These are phyloP conservation scores for Scleromitrula shiraiana DNA, from an alignment of 2,329 filamentous ascomycete genomes.

Conservation along the genomic window DNA sequence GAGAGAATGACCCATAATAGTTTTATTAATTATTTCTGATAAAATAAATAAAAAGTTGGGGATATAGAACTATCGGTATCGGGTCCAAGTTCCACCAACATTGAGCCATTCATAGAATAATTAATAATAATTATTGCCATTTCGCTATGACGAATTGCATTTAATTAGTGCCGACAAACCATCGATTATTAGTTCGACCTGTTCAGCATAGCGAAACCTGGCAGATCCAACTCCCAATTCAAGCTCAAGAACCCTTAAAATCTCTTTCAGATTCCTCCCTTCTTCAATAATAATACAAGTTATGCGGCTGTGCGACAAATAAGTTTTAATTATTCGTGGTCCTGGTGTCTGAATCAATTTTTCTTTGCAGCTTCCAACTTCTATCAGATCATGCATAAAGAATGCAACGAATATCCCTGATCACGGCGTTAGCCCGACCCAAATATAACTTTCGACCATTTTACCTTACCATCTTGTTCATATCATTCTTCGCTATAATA, in stretches of 20 bases:
- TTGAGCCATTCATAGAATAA: too few relatives aligned
- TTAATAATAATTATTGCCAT: too few relatives aligned
- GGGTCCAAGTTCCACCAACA: too few relatives aligned
- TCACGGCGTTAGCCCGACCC: slow-evolving; percentile 14
- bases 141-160: neutral
- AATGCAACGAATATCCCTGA: slow-evolving; percentile 20
- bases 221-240: too few relatives aligned
- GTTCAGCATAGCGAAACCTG: too few relatives aligned
- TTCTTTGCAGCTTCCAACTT: neutral
- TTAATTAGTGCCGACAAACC: neutral
- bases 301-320: neutral
- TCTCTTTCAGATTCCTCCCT: too few relatives aligned
- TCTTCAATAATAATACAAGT: neutral
- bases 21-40: too few relatives aligned
- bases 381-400: slow-evolving; percentile 18
- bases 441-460: slow-evolving; percentile 29
- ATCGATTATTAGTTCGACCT: too few relatives aligned
- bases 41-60: too few relatives aligned
- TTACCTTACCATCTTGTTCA: slow-evolving; percentile 26
- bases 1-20: too few relatives aligned
- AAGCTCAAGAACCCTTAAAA: too few relatives aligned
- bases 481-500: slow-evolving; percentile 25
- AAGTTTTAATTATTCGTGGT: neutral
- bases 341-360: neutral
- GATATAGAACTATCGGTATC: too few relatives aligned